A percentile compares a stretch with the other conserved stretches of the same genome.
Evolutionary conservation across 345 rosid species (phyloP).

Genomic region (Eucalyptus globulus): DNA sequence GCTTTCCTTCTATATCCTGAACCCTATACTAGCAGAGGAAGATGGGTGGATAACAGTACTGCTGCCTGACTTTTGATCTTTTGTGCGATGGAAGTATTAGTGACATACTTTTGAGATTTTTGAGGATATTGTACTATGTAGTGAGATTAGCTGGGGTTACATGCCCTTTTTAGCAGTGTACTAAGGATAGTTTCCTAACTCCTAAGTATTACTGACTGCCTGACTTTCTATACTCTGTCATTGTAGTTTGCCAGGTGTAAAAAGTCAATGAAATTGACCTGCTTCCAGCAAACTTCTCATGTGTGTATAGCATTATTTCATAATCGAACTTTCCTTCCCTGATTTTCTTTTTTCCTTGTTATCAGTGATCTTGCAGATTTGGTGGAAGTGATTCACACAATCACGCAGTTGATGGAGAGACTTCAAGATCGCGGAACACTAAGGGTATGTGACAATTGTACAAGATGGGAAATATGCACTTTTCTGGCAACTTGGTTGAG

Average conservation of each 20-base stretch:
- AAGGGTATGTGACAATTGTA: slow-evolving; percentile 45
- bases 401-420: slow-evolving; percentile 70
- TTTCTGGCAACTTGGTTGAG: neutral
- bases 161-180: neutral
- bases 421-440: slow-evolving; percentile 88
- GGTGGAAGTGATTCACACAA: slow-evolving; percentile 61
- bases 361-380: slow-evolving; percentile 91
- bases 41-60: neutral
- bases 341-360: slow-evolving; percentile 5
- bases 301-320: neutral
- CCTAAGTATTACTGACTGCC: too few relatives aligned
- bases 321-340: neutral
- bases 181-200: too few relatives aligned
- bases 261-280: neutral
- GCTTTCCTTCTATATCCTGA: neutral
- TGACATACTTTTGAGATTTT: neutral
- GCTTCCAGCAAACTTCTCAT: neutral
- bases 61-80: neutral
- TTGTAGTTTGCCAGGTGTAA: neutral
- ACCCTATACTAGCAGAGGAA: neutral
- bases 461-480: neutral
- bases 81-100: neutral
- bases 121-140: neutral
- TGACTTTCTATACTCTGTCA: neutral
- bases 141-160: neutral